Base-by-base conservation (phyloP, 2,329 filamentous ascomycete genomes). In the Lecanicillium sp. region DNA sequence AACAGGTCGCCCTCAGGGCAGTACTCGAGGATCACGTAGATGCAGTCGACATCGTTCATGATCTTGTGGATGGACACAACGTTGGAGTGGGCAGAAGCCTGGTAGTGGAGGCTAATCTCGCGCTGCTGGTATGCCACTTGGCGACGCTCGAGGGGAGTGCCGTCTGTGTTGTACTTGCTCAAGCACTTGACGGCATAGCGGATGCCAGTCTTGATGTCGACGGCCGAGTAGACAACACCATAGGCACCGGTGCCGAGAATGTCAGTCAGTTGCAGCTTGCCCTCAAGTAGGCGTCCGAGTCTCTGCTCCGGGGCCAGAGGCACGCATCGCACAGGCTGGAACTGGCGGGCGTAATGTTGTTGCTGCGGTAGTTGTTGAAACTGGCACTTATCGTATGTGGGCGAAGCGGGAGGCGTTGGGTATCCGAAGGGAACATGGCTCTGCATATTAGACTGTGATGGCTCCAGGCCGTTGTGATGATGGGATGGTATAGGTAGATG, bases 1-100 rank as follows among this genome's bases (percentile, higher is more conserved):
- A 98, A 98, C 55, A 98, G 72, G 66, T 98, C 93, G 62, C 93
- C 93, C 67, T 97, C 93, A 6, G 90, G 89, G 72, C 91, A 97
- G 68, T 90, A 97, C 68, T 98, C 93, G 65, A 98, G 79, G 56
- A 98, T 86, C 59, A 97, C 91, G 69, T 89, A 97, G 55, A 90
- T 94, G 77, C 90, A 96, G 67, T 96, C 90, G 52, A 80, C 75
- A 60, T 87, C 85, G 68, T 95, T 89, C 73, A 97, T 81, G 62
- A 97, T 95, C 75, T 93, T 90, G 58, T 89, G 77, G 75, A 98
- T 81, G 58, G 90, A 93, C 52, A 97, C 90, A 54, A 98, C 87
- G 66, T 96, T 96, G 61, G 84, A 83, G 65, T 98, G 93, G 52
- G 83, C 83, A 56, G 89, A 94, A 50, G 90, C 93, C 66, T 82